These are phyloP conservation scores for Alnus glutinosa DNA, from an alignment of 306 rosid species.

Conservation along the genomic window DNA sequence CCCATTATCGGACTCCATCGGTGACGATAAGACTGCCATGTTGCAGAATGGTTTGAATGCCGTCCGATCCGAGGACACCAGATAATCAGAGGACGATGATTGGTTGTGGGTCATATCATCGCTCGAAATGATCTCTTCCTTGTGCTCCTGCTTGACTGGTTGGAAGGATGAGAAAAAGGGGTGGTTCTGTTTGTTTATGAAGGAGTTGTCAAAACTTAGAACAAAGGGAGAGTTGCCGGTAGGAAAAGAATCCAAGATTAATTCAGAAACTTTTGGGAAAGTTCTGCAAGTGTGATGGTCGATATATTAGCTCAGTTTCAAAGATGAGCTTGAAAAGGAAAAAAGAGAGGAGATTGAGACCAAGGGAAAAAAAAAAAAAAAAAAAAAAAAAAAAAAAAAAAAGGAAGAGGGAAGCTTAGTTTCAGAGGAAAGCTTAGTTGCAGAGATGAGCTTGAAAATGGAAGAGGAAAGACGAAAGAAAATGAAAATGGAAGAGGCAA, in stretches of 20 bases:
- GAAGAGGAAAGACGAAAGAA: no score
- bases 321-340: no score
- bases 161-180: conserved; percentile 30
- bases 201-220: conserved; percentile 9
- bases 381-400: no score
- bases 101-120: background rate
- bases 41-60: conserved; percentile 17
- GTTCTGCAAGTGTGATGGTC: conserved; percentile 38
- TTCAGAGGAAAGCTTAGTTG: no score
- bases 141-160: conserved; percentile 7
- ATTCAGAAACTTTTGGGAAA: conserved; percentile 23
- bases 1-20: conserved; percentile 21
- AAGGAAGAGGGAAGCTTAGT: no score
- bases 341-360: no score
- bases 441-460: no score
- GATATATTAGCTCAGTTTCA: background rate
- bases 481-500: no score
- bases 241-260: conserved; percentile 23
- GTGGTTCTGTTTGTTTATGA: conserved; percentile 4
- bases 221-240: background rate
- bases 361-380: no score
- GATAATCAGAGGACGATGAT: conserved; percentile 34
- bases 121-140: background rate
- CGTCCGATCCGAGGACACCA: conserved; percentile 30
- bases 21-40: conserved; percentile 22